These are phyloP conservation scores for Aquilaria malaccensis DNA, from an alignment of 345 rosid species.

Conservation along the genomic window DNA sequence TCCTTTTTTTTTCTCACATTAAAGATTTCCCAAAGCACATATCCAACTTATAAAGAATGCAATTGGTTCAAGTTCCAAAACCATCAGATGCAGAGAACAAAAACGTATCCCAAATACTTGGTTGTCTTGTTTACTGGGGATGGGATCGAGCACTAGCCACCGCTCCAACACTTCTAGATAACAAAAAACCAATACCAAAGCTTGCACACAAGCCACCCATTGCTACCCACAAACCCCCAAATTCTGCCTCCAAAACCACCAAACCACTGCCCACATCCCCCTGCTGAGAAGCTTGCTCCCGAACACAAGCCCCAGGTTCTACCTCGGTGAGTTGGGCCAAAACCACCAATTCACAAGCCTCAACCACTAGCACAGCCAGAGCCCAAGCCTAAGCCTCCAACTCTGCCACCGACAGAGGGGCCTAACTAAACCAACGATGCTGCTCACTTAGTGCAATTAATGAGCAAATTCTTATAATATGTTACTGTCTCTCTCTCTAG, in stretches of 20 bases:
- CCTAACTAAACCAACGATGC: not conserved
- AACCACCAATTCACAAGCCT: constrained; percentile 13
- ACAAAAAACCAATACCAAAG: not conserved
- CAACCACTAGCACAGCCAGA: not conserved
- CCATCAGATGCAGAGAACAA: constrained; percentile 5
- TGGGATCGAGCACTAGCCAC: constrained; percentile 11
- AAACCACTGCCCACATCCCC: no score
- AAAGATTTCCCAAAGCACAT: no score
- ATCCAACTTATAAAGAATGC: no score
- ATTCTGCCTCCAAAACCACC: not conserved
- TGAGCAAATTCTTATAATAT: no score
- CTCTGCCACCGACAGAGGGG: not conserved
- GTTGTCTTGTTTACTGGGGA: constrained; percentile 10
- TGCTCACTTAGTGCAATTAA: not conserved
- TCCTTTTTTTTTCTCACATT: no score
- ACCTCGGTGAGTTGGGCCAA: not conserved
- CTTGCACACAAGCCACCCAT: constrained; percentile 4
- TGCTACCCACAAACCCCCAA: constrained; percentile 2
- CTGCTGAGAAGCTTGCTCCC: constrained; percentile 5
- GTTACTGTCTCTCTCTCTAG: no score
- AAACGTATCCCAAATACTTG: constrained; percentile 13
- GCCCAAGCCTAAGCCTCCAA: constrained; percentile 4
- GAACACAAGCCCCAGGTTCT: constrained; percentile 4
- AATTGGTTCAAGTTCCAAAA: constrained; percentile 3
- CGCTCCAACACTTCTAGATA: not conserved